Base-by-base conservation (phyloP, 169 alveolate species). In the Plasmodium berghei region DNA sequence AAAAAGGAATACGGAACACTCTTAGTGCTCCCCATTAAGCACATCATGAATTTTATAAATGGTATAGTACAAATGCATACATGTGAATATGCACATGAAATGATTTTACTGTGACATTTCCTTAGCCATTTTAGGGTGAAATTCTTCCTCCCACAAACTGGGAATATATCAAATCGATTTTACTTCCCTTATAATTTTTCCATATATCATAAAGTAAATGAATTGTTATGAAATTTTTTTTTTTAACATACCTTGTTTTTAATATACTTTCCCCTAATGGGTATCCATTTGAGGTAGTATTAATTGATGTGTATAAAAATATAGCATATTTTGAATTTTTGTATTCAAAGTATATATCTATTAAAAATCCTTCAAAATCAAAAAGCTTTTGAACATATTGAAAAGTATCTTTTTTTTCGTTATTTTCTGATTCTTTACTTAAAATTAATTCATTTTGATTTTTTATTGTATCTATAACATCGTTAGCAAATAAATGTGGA, bases 331-430 rank as follows among this genome's bases (percentile, higher is more conserved):
- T 55, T 28, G 24, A 28, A 83, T 34, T 52, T 42, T 42, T 67
- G n/a, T 83, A 26, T 69, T 83, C 90, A 26, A 83, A 83, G 26
- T 83, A 83, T 9, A 83, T 69, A 49, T 83, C 90, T 55, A 83
- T 70, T 83, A 83, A 52, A 46, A 83, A 70, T 3, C 90, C 90
- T 83, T 83, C 90, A 67, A n/a, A 83, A 67, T 83, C 90, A 67
- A 54, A 67, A 55, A 72, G 22, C 54, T 83, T 83, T 52, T 83
- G 64, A 18, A 83, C 18, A 58, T 72, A 66, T 22, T 67, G 16
- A 72, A 83, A 83, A 14, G 40, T 40, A 6, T n/a, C 49, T 16
- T 9, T 52, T 28, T 70, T 45, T 9, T 77, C 26, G 14, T 26
- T 48, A 14, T 12, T 5, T n/a, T 20, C 28, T 14, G 40, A 14